A percentile compares a stretch with the other conserved stretches of the same genome.
Evolutionary conservation across 139 green algal species (phyloP).

Genomic region (Nannochloris sp.): DNA sequence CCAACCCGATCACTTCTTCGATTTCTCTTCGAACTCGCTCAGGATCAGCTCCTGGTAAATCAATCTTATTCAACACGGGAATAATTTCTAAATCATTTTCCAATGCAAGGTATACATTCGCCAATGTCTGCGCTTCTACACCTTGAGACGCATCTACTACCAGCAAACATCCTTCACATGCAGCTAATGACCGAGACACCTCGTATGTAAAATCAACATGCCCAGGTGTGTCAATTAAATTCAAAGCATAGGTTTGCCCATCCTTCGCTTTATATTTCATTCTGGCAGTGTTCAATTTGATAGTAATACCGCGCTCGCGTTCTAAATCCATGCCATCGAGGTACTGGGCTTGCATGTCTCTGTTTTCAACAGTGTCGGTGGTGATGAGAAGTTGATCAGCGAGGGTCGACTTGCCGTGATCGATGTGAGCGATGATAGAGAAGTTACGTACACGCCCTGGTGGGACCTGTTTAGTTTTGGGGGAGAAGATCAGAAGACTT

Average conservation of each 20-base stretch:
- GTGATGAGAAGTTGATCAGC: slow-evolving; percentile 69
- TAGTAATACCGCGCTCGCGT: slow-evolving; percentile 81
- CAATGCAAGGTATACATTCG: slow-evolving; percentile 96
- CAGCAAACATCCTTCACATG: slow-evolving; percentile 94
- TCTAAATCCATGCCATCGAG: slow-evolving; percentile 86
- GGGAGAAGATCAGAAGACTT: neutral
- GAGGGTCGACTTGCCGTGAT: slow-evolving; percentile 83
- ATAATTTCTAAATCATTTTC: slow-evolving; percentile 97
- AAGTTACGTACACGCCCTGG: slow-evolving; percentile 70
- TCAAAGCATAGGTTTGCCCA: slow-evolving; percentile 63
- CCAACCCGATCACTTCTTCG: slow-evolving; percentile 92
- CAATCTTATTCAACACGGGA: slow-evolving; percentile 96
- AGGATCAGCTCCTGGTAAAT: slow-evolving; percentile 87
- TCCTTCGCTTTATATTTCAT: slow-evolving; percentile 79
- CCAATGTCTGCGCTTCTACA: slow-evolving; percentile 96
- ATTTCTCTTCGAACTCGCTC: slow-evolving; percentile 90
- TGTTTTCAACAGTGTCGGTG: slow-evolving; percentile 71
- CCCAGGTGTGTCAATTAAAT: slow-evolving; percentile 88
- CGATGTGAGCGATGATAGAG: slow-evolving; percentile 80
- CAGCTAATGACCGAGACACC: slow-evolving; percentile 86
- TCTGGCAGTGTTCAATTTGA: slow-evolving; percentile 90
- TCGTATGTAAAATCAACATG: slow-evolving; percentile 87
- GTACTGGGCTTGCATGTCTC: slow-evolving; percentile 86
- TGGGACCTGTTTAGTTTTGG: slow-evolving; percentile 17
- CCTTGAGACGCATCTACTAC: slow-evolving; percentile 95